Conservation (phyloP, 257 asterid genomes). For the Penstemon newberryi region DNA sequence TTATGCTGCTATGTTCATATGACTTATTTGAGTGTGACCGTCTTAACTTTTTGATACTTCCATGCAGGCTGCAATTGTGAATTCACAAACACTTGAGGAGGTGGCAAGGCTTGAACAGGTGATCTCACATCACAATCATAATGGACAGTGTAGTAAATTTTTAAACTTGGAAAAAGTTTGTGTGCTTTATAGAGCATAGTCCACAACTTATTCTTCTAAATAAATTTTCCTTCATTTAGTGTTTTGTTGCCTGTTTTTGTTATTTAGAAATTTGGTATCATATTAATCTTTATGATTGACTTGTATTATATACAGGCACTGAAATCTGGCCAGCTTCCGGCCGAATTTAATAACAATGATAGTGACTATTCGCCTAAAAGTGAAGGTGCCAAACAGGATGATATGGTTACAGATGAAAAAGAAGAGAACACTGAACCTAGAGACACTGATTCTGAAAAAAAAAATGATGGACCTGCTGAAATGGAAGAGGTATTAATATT, state of each 20-base stretch:
- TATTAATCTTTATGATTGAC: slow-evolving; percentile 7
- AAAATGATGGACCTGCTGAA: slow-evolving; percentile 14
- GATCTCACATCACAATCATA: slow-evolving; percentile 25
- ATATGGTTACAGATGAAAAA: slow-evolving; percentile 24
- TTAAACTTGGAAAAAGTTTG: background rate
- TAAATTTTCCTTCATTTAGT: background rate
- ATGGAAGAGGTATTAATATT: slow-evolving; percentile 16
- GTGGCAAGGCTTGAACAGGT: slow-evolving; percentile 99
- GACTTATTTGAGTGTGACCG: background rate
- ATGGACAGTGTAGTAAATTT: slow-evolving; percentile 10
- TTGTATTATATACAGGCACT: slow-evolving; percentile 62
- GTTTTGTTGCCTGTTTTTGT: slow-evolving; percentile 14
- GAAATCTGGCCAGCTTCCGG: slow-evolving; percentile 94
- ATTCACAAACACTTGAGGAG: slow-evolving; percentile 96
- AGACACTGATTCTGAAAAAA: slow-evolving; percentile 3
- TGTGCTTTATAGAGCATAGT: background rate
- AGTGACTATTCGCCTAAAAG: slow-evolving; percentile 40
- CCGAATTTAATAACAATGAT: slow-evolving; percentile 60
- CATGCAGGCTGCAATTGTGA: slow-evolving; percentile 95
- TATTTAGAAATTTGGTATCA: background rate
- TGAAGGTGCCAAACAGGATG: slow-evolving; percentile 32
- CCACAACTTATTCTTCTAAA: slow-evolving; percentile 7
- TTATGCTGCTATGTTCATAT: slow-evolving; percentile 6
- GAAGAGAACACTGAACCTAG: slow-evolving; percentile 7
- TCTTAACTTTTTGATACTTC: slow-evolving; percentile 23